A percentile compares a stretch with the other conserved stretches of the same genome.
Conservation (phyloP, 768 basidiomycete genomes). For the Strobilomyces dryophilus region DNA sequence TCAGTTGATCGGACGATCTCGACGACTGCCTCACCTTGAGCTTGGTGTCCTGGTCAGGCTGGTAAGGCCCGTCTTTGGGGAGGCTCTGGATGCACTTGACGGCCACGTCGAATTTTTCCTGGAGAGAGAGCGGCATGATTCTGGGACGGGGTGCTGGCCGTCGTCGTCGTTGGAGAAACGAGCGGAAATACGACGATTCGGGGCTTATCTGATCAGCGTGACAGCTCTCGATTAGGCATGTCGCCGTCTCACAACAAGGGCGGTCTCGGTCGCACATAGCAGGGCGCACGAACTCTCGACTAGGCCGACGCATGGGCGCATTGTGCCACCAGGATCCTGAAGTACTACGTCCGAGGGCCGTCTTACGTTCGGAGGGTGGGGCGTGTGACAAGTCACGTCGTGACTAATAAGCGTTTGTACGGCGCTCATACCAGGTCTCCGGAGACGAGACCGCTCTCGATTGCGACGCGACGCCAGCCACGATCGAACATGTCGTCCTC, state of each 20-base stretch:
- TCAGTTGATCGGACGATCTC: constrained; percentile 8
- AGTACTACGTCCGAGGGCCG: constrained; percentile 8
- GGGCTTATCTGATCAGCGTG: constrained; percentile 19
- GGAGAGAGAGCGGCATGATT: constrained; percentile 46
- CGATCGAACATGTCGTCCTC: constrained; percentile 25
- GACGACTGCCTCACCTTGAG: constrained; percentile 59
- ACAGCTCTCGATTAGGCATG: constrained; percentile 12
- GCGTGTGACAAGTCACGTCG: constrained; percentile 22
- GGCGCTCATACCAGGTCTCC: no score
- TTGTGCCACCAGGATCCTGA: neutral
- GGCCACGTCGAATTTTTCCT: constrained; percentile 72
- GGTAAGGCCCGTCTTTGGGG: constrained; percentile 68
- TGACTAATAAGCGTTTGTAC: constrained; percentile 5
- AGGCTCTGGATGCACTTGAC: constrained; percentile 60
- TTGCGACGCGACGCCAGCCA: constrained; percentile 12
- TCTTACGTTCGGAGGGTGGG: constrained; percentile 1
- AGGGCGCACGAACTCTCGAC: neutral
- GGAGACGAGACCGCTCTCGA: constrained; percentile 8
- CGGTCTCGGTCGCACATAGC: constrained; percentile 3
- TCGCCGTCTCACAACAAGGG: constrained; percentile 3
- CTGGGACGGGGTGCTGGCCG: constrained; percentile 9
- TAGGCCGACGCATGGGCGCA: neutral
- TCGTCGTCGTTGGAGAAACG: neutral
- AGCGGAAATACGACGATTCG: neutral
- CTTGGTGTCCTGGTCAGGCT: constrained; percentile 70